These are phyloP conservation scores for Karstenula rhodostoma DNA, from an alignment of 2,329 filamentous ascomycete genomes.

Conservation along the genomic window DNA sequence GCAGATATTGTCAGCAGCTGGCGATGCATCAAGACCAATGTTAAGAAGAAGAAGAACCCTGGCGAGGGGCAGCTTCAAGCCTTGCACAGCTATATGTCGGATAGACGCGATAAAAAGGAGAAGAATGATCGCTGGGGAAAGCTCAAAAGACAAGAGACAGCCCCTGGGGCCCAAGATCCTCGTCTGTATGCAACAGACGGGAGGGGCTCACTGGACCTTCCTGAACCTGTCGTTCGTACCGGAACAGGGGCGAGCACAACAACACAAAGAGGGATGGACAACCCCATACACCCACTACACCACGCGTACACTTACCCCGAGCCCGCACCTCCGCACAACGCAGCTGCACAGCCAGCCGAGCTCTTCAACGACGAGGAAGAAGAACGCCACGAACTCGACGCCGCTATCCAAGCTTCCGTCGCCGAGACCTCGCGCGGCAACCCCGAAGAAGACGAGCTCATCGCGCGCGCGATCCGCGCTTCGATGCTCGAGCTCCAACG, in stretches of 20 bases:
- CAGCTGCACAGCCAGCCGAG: constrained; percentile 27
- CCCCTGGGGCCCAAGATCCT: constrained; percentile 24
- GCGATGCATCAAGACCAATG: constrained; percentile 66
- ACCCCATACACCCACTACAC: constrained; percentile 18
- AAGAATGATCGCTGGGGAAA: constrained; percentile 47
- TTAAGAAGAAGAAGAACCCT: constrained; percentile 65
- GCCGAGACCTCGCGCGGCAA: constrained; percentile 75
- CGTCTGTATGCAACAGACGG: constrained; percentile 16
- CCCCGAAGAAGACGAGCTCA: constrained; percentile 70
- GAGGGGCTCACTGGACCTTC: constrained; percentile 26
- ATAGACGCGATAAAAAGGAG: constrained; percentile 34
- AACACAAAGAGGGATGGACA: not conserved
- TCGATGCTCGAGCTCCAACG: constrained; percentile 68
- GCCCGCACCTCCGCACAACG: constrained; percentile 18
- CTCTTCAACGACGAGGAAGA: constrained; percentile 40
- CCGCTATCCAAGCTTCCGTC: constrained; percentile 71
- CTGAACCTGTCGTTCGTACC: constrained; percentile 20
- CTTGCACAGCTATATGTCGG: constrained; percentile 53
- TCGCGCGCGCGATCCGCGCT: constrained; percentile 78
- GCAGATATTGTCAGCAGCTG: constrained; percentile 71
- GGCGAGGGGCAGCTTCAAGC: constrained; percentile 59
- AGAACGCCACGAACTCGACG: constrained; percentile 71
- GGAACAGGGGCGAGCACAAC: constrained; percentile 20
- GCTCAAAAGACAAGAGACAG: constrained; percentile 28
- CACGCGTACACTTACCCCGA: constrained; percentile 38